These are phyloP conservation scores for Pleurozium schreberi DNA, from an alignment of 225 moss, liverwort and hornwort species.

Conservation along the genomic window DNA sequence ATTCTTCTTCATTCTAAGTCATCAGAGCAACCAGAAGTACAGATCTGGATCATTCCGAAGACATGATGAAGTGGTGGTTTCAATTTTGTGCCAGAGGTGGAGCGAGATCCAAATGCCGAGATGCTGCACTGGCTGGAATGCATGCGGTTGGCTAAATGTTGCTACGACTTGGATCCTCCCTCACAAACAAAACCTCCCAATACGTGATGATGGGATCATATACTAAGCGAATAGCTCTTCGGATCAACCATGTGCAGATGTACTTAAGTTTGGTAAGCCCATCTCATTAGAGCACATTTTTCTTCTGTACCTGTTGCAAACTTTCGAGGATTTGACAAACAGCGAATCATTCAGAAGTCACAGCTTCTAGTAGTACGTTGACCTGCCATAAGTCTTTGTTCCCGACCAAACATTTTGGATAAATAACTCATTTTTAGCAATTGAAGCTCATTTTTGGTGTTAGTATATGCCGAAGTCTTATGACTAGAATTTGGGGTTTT, in stretches of 20 bases:
- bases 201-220: not conserved
- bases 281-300: not conserved
- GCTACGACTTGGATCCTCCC: slow-evolving; percentile 52
- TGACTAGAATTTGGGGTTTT: not conserved
- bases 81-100: slow-evolving; percentile 23
- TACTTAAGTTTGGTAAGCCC: not conserved
- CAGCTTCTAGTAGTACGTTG: not conserved
- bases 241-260: not conserved
- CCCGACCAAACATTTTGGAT: not conserved
- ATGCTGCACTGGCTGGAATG: slow-evolving; percentile 72
- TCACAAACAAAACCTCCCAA: slow-evolving; percentile 15
- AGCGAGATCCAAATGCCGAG: slow-evolving; percentile 77
- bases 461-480: not conserved
- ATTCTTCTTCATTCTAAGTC: not conserved
- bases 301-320: not conserved
- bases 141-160: slow-evolving; percentile 54
- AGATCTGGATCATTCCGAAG: not conserved
- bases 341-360: not conserved
- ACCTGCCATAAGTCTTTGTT: not conserved
- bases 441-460: not conserved
- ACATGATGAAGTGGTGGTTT: not conserved
- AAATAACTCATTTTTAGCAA: not conserved
- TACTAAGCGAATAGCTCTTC: not conserved
- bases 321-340: not conserved
- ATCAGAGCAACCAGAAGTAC: not conserved